Conservation (phyloP, 2,329 filamentous ascomycete genomes). For the Claviceps quebecensis region DNA sequence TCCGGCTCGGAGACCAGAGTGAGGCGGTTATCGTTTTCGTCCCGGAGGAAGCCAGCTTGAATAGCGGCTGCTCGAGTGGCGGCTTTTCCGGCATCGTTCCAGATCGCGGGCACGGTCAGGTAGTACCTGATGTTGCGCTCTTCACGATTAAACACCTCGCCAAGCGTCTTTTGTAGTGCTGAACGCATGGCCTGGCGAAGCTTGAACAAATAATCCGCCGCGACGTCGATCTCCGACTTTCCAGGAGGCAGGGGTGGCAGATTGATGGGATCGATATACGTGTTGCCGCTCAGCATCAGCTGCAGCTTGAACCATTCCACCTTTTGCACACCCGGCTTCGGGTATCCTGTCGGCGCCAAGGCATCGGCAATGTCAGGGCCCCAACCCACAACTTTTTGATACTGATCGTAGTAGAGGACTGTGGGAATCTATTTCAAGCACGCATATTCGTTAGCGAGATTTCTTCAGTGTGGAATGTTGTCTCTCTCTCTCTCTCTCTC, state of each 20-base stretch:
- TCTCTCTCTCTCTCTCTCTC: neutral
- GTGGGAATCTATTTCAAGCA: conserved; percentile 63
- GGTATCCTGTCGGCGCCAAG: conserved; percentile 89
- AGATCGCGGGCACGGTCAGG: conserved; percentile 95
- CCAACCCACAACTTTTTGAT: conserved; percentile 99
- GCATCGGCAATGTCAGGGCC: conserved; percentile 96
- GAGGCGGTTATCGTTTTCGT: conserved; percentile 93
- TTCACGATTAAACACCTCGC: conserved; percentile 94
- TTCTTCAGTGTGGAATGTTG: neutral
- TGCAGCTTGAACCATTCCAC: conserved; percentile 99
- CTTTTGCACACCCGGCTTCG: conserved; percentile 95
- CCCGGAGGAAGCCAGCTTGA: conserved; percentile 88
- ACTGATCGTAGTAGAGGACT: conserved; percentile 98
- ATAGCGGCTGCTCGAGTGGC: conserved; percentile 92
- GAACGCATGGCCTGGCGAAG: conserved; percentile 93
- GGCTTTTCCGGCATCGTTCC: conserved; percentile 97
- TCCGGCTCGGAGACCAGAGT: conserved; percentile 94
- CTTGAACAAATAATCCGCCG: conserved; percentile 98
- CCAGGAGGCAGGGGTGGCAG: conserved; percentile 90
- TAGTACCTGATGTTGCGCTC: conserved; percentile 98
- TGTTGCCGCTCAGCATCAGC: conserved; percentile 96
- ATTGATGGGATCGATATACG: conserved; percentile 98
- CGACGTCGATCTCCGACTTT: conserved; percentile 97
- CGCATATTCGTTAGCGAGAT: neutral
- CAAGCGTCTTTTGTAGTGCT: conserved; percentile 87